phyloP scores from a whole-genome alignment of 176 grass and related monocot species.

The Bothriochloa decipiens region DNA sequence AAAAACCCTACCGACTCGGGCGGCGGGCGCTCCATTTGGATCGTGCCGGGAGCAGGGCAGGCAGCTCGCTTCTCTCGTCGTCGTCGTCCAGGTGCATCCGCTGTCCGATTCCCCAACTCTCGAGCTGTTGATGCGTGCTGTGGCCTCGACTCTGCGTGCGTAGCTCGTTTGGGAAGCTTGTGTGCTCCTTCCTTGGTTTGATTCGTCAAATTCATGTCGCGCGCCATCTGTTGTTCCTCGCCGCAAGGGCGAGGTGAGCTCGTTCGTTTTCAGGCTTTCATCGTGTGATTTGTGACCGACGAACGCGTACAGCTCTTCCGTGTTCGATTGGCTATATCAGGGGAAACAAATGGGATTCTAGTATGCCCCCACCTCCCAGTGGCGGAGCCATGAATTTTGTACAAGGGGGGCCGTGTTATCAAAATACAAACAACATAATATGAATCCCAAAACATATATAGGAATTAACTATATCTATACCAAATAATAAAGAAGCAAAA shows the following conservation, averaged over 20 bases:
- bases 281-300: no score
- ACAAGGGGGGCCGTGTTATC: no score
- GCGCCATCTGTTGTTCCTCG: not conserved
- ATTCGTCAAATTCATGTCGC: not conserved
- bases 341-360: no score
- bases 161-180: not conserved
- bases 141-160: not conserved
- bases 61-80: not conserved
- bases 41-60: not conserved
- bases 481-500: no score
- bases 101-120: not conserved
- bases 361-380: no score
- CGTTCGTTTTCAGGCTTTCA: not conserved
- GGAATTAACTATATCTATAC: no score
- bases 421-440: no score
- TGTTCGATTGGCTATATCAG: no score
- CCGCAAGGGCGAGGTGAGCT: not conserved
- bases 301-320: no score
- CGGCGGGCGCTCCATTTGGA: constrained; percentile 16
- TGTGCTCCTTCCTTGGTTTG: not conserved
- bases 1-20: constrained; percentile 30
- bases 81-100: constrained; percentile 40
- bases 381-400: no score
- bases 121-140: not conserved
- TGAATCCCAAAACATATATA: no score